Evolutionary conservation across 2,329 filamentous ascomycete genomes (phyloP).

Genomic region (Calonectria multiphialidica): DNA sequence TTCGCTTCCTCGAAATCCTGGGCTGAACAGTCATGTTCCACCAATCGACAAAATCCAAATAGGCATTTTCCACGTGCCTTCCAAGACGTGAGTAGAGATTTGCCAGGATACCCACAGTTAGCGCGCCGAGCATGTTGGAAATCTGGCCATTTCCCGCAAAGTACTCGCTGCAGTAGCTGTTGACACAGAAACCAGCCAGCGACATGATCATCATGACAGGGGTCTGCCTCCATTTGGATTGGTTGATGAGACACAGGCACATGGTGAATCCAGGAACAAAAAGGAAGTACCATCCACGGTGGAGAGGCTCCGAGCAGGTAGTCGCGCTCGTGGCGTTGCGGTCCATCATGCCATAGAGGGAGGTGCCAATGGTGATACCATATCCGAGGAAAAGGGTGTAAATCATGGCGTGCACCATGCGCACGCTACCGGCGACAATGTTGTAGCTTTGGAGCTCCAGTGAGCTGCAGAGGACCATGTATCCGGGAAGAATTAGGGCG

Average conservation of each 20-base stretch:
- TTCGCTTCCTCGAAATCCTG: conserved; percentile 47
- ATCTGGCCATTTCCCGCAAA: conserved; percentile 80
- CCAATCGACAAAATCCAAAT: conserved; percentile 59
- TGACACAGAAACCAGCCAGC: conserved; percentile 79
- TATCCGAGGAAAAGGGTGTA: conserved; percentile 82
- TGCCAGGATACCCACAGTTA: conserved; percentile 81
- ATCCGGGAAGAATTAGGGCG: conserved; percentile 78
- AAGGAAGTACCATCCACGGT: conserved; percentile 68
- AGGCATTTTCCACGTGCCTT: conserved; percentile 66
- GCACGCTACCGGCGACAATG: conserved; percentile 78
- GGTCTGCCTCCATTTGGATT: conserved; percentile 83
- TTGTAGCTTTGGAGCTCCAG: conserved; percentile 79
- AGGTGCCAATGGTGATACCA: conserved; percentile 77
- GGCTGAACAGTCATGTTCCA: conserved; percentile 62
- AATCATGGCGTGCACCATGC: conserved; percentile 82
- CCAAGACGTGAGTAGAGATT: conserved; percentile 83
- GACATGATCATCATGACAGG: conserved; percentile 83
- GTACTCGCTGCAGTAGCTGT: conserved; percentile 76
- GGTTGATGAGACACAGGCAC: conserved; percentile 83
- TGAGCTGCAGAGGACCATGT: conserved; percentile 58
- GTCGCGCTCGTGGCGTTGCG: conserved; percentile 60
- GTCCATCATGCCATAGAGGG: conserved; percentile 75
- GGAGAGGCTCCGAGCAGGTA: conserved; percentile 59
- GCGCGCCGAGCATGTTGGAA: conserved; percentile 81
- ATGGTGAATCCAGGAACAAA: conserved; percentile 82